Percentiles rank a stretch among this genome's conserved stretches.
Conservation (phyloP, 1,284 basidiomycete species). For the Agroathelia rolfsii region DNA sequence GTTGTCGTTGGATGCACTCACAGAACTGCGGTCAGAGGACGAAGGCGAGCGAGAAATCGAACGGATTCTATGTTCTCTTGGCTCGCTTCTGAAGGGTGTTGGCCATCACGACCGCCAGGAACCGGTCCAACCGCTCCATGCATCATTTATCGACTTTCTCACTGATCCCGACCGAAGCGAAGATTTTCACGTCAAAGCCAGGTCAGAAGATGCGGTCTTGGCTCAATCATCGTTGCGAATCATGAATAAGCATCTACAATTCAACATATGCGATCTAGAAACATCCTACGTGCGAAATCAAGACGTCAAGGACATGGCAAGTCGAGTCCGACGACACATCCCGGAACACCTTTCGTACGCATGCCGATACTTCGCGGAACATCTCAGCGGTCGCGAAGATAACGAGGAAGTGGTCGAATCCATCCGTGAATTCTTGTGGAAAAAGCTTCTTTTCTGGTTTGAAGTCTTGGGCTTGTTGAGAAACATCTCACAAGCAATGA, state of each 20-base stretch:
- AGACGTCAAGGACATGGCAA: constrained; percentile 14
- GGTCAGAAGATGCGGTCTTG: constrained; percentile 11
- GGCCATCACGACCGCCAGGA: too few relatives aligned
- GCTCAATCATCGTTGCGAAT: constrained; percentile 15
- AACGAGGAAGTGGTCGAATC: constrained; percentile 3
- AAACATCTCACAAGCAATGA: constrained; percentile 12
- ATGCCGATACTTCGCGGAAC: constrained; percentile 25
- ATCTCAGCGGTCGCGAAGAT: constrained; percentile 12
- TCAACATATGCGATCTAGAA: constrained; percentile 22
- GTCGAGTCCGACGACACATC: constrained; percentile 14
- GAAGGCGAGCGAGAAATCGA: too few relatives aligned
- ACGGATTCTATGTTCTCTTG: constrained; percentile 20
- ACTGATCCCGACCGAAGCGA: constrained; percentile 11
- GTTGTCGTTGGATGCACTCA: too few relatives aligned
- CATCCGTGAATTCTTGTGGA: constrained; percentile 15
- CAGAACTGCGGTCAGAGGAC: too few relatives aligned
- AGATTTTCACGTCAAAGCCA: constrained; percentile 14
- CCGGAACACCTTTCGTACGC: constrained; percentile 21
- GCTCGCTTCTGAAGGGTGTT: constrained; percentile 6
- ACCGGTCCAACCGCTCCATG: constrained; percentile 10
- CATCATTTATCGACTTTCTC: constrained; percentile 21
- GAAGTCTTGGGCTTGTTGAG: constrained; percentile 24
- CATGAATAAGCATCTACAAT: constrained; percentile 23
- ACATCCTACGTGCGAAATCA: constrained; percentile 18
- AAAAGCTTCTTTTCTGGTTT: constrained; percentile 25